Conservation (phyloP, 2,329 filamentous ascomycete species). For the Colletotrichum euphorbiae region DNA sequence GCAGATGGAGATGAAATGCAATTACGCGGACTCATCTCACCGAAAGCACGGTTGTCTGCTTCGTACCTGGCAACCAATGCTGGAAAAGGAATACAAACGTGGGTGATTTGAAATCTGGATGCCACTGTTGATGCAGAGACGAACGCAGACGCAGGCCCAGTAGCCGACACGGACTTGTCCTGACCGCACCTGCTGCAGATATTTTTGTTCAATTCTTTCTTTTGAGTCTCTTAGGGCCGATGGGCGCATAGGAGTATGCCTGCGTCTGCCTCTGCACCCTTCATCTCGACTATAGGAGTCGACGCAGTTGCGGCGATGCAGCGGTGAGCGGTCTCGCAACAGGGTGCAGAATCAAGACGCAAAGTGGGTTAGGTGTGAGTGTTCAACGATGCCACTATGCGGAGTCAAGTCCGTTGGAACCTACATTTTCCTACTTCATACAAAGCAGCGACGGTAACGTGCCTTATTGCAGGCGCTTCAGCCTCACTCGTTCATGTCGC, state of each 20-base stretch:
- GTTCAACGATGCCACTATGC: neutral
- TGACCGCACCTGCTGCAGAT: neutral
- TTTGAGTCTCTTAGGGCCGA: neutral
- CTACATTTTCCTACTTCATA: neutral
- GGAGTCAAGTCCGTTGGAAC: neutral
- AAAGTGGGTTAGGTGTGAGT: too few species aligned
- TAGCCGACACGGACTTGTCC: neutral
- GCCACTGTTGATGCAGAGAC: neutral
- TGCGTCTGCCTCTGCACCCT: neutral
- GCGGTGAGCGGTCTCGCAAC: neutral
- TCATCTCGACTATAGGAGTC: neutral
- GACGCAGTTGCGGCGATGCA: neutral
- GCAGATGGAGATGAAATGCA: conserved; percentile 5
- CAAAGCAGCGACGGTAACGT: neutral
- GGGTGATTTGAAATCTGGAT: conserved; percentile 13
- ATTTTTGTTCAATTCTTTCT: neutral
- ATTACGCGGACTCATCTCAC: neutral
- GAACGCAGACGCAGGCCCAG: neutral
- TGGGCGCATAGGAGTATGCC: too few species aligned
- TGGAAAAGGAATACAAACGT: neutral
- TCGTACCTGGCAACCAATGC: neutral
- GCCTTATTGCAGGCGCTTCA: neutral
- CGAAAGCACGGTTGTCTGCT: neutral
- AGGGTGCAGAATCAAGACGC: too few species aligned
- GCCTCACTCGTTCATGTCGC: conserved; percentile 11